Evolutionary conservation across 495 filamentous ascomycete species (phyloP).

Genomic region (Aspergillus diversus): DNA sequence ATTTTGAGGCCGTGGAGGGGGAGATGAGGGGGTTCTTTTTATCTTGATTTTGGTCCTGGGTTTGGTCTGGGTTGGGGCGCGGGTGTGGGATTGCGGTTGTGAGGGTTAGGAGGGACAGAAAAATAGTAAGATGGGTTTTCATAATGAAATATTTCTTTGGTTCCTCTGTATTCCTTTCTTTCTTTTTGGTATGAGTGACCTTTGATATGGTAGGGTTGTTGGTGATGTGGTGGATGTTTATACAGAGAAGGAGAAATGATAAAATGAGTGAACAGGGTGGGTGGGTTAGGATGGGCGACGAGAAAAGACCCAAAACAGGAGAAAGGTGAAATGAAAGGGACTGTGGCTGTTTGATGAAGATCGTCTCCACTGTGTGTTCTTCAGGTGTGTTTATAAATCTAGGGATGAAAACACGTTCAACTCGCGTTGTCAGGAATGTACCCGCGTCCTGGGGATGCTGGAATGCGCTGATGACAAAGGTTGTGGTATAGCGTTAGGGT

Average conservation of each 20-base stretch:
- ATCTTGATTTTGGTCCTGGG: constrained; percentile 13
- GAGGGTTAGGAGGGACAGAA: constrained; percentile 18
- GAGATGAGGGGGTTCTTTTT: background rate
- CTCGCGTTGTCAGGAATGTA: background rate
- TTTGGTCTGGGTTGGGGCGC: background rate
- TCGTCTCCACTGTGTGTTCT: background rate
- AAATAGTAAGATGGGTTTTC: constrained; percentile 19
- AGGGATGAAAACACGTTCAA: background rate
- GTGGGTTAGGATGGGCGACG: background rate
- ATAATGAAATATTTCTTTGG: background rate
- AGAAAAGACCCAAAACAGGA: background rate
- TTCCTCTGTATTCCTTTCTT: background rate
- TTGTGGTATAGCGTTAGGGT: too few species aligned
- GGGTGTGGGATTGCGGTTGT: constrained; percentile 12
- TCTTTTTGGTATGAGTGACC: background rate
- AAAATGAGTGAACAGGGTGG: background rate
- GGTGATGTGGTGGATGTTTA: background rate
- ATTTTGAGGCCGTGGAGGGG: background rate
- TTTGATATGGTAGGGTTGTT: background rate
- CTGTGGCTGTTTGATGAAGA: background rate
- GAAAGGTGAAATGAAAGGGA: background rate
- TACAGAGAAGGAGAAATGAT: background rate
- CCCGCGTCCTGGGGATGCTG: background rate
- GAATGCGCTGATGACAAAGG: background rate
- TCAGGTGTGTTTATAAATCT: background rate